Evolutionary conservation across 768 basidiomycete species (phyloP), one percentile per base, ranked within the genome.

Genomic region (Boletellus ananas): DNA sequence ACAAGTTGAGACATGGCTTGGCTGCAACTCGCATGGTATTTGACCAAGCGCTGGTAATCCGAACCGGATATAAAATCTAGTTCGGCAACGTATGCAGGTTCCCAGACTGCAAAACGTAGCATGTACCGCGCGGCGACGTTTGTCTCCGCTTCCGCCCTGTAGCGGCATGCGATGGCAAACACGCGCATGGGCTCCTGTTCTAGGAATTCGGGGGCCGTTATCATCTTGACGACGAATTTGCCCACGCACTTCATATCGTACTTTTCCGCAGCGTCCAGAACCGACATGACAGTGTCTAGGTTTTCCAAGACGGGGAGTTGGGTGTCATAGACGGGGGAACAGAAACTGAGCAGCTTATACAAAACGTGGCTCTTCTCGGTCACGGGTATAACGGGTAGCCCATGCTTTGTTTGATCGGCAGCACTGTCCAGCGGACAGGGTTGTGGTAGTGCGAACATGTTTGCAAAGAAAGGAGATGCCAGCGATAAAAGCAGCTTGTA

Each of bases 401-500:
- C 71, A 37, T 69, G 61, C 46, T 65, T 66, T 36, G 48, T 70
- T 35, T 59, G 57, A 52, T 70, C 62, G 12, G 60, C 64, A 16
- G 58, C 45, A 13, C 54, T 56, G 39, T 69, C 68, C 9, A 61
- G 53, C 10, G 63, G 47, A 18, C 45, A 40, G 1, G 80, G 73
- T 35, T 71, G 70, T 21, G 81, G 81, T 23, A 83, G 62, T 8
- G 73, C 70, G 55, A 84, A 78, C 70, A 81, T 77, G 54, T 73
- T 71, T 42, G 70, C 69, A 55, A 85, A 84, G 61, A 85, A 76
- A 5, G 78, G 71, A 10, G 84, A 85, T 1, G 80, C 76, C 14
- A 81, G 58, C 16, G 78, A 72, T 11, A 85, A 69, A 47, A 84
- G 67, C 35, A 75, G 55, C 55, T 78, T 79, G 72, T 79, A 78